These are phyloP conservation scores for Penicillium crustosum DNA, from an alignment of 2,329 filamentous ascomycete genomes.

Conservation along the genomic window DNA sequence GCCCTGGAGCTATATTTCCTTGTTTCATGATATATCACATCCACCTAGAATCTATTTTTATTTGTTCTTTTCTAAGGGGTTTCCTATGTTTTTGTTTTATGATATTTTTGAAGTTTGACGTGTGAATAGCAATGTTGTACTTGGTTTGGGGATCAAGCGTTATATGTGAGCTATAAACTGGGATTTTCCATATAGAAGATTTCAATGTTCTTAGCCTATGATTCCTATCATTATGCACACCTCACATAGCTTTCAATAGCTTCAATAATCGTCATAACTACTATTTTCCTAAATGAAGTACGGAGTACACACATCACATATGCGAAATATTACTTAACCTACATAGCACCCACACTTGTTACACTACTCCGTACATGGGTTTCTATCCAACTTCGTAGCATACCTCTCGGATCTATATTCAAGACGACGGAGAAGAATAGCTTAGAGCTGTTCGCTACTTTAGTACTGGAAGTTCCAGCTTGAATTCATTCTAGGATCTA, in stretches of 20 bases:
- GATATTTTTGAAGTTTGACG: background rate
- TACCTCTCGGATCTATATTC: no score
- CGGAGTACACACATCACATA: background rate
- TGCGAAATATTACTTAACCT: background rate
- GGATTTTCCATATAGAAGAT: background rate
- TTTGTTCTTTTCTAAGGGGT: background rate
- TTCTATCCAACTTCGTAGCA: no score
- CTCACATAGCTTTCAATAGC: background rate
- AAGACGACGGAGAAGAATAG: no score
- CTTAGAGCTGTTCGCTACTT: no score
- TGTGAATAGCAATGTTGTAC: background rate
- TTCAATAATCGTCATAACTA: background rate
- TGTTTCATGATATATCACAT: slow-evolving; percentile 9
- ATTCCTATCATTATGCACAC: background rate
- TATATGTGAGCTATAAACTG: background rate
- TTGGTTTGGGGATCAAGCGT: background rate
- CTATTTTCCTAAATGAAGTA: background rate
- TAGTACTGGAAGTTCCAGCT: no score
- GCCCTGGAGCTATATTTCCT: background rate
- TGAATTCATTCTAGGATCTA: no score
- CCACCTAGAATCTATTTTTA: background rate
- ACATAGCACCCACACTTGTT: no score
- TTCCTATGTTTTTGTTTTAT: background rate
- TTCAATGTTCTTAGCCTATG: background rate
- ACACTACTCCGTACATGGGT: no score